A percentile compares a stretch with the other conserved stretches of the same genome.
Evolutionary conservation across 176 grass and related monocot species (phyloP).

Genomic region (Panicum miliaceum): DNA sequence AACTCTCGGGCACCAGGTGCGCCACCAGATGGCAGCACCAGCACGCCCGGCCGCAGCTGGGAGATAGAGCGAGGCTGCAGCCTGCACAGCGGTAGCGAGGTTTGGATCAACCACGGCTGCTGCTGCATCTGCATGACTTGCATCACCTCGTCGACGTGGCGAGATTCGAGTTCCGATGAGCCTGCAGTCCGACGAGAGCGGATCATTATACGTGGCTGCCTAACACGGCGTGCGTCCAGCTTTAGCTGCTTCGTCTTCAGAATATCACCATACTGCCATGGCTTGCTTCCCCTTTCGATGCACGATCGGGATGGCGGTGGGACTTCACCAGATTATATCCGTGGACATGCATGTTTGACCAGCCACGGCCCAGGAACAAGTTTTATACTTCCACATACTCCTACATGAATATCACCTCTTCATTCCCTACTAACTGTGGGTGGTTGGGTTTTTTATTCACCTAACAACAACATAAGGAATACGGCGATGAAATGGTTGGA

Average conservation of each 20-base stretch:
- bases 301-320: not conserved
- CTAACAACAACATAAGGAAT: not conserved
- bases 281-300: not conserved
- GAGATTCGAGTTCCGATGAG: not conserved
- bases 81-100: not conserved
- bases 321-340: not conserved
- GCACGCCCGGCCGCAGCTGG: not conserved
- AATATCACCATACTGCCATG: not conserved
- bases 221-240: not conserved
- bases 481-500: too few relatives aligned
- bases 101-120: slow-evolving; percentile 35
- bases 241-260: not conserved
- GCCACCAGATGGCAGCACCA: slow-evolving; percentile 31
- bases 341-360: not conserved
- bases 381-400: not conserved
- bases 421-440: not conserved
- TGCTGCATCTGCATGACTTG: not conserved
- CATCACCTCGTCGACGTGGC: slow-evolving; percentile 9
- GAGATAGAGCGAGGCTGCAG: not conserved
- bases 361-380: not conserved
- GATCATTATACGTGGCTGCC: not conserved
- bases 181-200: not conserved
- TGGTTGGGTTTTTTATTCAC: not conserved
- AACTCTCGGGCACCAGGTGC: not conserved
- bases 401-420: not conserved